These are phyloP conservation scores for Coniochaeta sp. DNA, from an alignment of 2,329 filamentous ascomycete species.

Conservation along the genomic window DNA sequence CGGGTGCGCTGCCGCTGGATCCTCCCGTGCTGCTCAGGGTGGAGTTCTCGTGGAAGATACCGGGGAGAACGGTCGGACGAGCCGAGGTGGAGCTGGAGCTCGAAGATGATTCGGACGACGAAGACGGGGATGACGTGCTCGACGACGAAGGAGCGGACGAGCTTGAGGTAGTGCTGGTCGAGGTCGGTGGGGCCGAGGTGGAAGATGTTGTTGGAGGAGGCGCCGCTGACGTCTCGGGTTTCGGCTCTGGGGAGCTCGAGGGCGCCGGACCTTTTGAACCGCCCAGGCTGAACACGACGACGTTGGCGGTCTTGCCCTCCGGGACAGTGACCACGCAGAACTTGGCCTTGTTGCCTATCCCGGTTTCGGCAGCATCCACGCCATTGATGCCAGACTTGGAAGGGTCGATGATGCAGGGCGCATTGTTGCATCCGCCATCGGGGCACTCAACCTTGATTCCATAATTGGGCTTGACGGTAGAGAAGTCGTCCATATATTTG, in stretches of 20 bases:
- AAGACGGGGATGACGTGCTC: constrained; percentile 14
- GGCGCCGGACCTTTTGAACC: constrained; percentile 10
- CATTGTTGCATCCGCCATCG: constrained; percentile 58
- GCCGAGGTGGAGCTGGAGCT: constrained; percentile 8
- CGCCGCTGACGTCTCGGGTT: constrained; percentile 9
- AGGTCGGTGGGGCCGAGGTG: constrained; percentile 9
- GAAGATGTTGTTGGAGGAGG: constrained; percentile 10
- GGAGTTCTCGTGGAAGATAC: constrained; percentile 48
- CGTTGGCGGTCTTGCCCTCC: constrained; percentile 57
- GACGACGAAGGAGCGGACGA: constrained; percentile 9
- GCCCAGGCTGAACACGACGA: constrained; percentile 52
- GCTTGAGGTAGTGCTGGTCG: constrained; percentile 19
- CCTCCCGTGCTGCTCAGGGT: constrained; percentile 8
- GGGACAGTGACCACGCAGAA: constrained; percentile 75
- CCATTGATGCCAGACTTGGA: constrained; percentile 45
- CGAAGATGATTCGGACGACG: constrained; percentile 15
- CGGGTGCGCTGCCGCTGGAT: not conserved
- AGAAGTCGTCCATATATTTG: constrained; percentile 55
- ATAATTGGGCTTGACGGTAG: constrained; percentile 52
- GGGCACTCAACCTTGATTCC: constrained; percentile 66
- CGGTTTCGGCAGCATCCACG: constrained; percentile 43
- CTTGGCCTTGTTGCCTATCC: constrained; percentile 59
- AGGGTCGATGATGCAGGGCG: constrained; percentile 69
- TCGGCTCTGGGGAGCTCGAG: constrained; percentile 7
- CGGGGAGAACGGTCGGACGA: constrained; percentile 28